Percentiles rank a stretch among this genome's conserved stretches.
Conservation (phyloP, 805 yeast genomes). For the Candida vaughaniae region DNA sequence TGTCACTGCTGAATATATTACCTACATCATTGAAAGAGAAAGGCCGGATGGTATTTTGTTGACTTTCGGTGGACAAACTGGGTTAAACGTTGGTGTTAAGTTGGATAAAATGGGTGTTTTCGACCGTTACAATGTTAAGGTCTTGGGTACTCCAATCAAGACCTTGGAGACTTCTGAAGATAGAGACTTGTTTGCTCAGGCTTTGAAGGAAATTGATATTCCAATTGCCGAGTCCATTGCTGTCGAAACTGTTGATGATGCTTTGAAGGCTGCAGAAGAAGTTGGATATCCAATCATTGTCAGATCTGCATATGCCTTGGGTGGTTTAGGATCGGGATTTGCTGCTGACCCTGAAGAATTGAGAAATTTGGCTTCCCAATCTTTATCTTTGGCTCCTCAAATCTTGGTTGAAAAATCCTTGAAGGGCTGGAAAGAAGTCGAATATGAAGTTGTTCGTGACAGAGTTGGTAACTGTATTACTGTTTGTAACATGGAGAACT, state of each 20-base stretch:
- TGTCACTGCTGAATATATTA: slow-evolving; percentile 94
- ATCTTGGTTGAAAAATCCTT: slow-evolving; percentile 91
- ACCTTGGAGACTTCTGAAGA: slow-evolving; percentile 97
- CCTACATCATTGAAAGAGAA: slow-evolving; percentile 92
- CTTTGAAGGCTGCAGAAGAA: slow-evolving; percentile 75
- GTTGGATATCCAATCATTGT: slow-evolving; percentile 95
- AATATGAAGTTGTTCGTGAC: slow-evolving; percentile 98
- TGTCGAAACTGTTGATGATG: slow-evolving; percentile 77
- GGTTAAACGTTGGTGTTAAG: slow-evolving; percentile 91
- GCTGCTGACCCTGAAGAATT: slow-evolving; percentile 86
- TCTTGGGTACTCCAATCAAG: slow-evolving; percentile 93
- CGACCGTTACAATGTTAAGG: slow-evolving; percentile 86
- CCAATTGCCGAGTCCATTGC: slow-evolving; percentile 96
- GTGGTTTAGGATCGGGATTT: slow-evolving; percentile 98
- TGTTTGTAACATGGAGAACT: slow-evolving; percentile 98
- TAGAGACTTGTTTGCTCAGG: slow-evolving; percentile 90
- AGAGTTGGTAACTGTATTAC: slow-evolving; percentile 97
- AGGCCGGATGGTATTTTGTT: slow-evolving; percentile 96
- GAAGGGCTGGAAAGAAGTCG: slow-evolving; percentile 99
- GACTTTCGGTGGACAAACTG: slow-evolving; percentile 99
- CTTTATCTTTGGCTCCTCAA: slow-evolving; percentile 89
- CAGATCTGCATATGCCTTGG: slow-evolving; percentile 95
- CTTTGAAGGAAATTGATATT: slow-evolving; percentile 92
- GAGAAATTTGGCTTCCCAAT: slow-evolving; percentile 83
- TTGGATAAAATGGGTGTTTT: slow-evolving; percentile 94